A percentile compares a stretch with the other conserved stretches of the same genome.
These are phyloP conservation scores for Funneliformis geosporum DNA, from an alignment of 192 early-diverging fungal genomes.

Conservation along the genomic window DNA sequence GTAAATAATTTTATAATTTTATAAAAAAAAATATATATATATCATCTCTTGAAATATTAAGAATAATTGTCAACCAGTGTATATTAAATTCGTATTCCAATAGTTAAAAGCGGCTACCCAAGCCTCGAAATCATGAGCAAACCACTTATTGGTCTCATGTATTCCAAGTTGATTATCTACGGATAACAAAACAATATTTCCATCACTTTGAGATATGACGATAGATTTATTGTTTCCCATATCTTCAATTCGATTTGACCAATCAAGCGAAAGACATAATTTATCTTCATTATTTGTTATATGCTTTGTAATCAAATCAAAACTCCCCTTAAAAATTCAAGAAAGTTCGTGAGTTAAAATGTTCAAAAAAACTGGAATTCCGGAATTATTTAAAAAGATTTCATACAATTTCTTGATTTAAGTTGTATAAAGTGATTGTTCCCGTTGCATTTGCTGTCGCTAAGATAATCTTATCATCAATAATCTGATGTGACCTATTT, in stretches of 20 bases:
- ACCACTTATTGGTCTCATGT: conserved; percentile 55
- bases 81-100: conserved; percentile 71
- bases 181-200: conserved; percentile 58
- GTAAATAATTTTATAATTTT: background rate
- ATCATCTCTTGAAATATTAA: background rate
- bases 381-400: background rate
- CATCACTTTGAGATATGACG: conserved; percentile 78
- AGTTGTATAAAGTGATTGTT: conserved; percentile 51
- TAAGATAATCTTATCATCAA: conserved; percentile 49
- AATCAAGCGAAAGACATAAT: conserved; percentile 87
- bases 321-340: conserved; percentile 32
- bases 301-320: conserved; percentile 38
- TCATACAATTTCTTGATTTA: conserved; percentile 34
- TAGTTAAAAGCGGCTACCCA: conserved; percentile 94
- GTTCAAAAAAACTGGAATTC: background rate
- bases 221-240: conserved; percentile 43
- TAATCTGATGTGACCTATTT: conserved; percentile 55
- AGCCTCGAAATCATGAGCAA: conserved; percentile 87
- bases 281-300: conserved; percentile 52
- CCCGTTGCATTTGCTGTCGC: conserved; percentile 68
- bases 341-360: background rate
- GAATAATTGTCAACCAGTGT: conserved; percentile 53
- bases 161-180: conserved; percentile 49
- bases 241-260: conserved; percentile 68
- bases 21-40: background rate